phyloP scores from a whole-genome alignment of 495 filamentous ascomycete genomes.

The Barbatosphaeria neglecta region DNA sequence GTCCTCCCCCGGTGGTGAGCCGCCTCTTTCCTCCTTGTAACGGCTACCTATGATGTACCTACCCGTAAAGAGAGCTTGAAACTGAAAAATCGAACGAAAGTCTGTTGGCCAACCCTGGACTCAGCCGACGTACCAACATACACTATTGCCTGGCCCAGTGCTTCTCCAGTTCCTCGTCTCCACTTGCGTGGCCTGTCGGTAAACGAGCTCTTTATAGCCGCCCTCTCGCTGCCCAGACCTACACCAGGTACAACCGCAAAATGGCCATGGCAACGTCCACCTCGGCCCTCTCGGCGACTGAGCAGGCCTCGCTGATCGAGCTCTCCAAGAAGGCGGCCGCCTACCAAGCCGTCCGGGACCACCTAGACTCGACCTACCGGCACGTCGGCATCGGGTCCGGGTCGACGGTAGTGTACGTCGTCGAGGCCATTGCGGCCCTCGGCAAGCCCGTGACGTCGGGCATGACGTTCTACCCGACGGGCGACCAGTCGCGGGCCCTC shows the following conservation, averaged over 20 bases:
- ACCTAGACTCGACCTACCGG: slow-evolving; percentile 60
- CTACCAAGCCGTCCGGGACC: slow-evolving; percentile 67
- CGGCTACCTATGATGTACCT: too few species aligned
- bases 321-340: slow-evolving; percentile 76
- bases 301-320: slow-evolving; percentile 45
- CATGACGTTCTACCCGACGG: slow-evolving; percentile 82
- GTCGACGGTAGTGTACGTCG: slow-evolving; percentile 88
- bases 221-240: background rate
- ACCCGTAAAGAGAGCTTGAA: background rate
- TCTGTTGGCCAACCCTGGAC: too few species aligned
- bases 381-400: slow-evolving; percentile 90
- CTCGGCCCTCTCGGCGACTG: slow-evolving; percentile 7
- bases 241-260: background rate
- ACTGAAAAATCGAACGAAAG: too few species aligned
- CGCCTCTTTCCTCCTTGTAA: too few species aligned
- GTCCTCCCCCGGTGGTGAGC: background rate
- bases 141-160: too few species aligned
- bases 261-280: slow-evolving; percentile 7
- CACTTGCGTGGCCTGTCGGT: too few species aligned
- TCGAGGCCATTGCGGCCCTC: slow-evolving; percentile 77
- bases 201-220: background rate
- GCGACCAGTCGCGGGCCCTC: slow-evolving; percentile 75
- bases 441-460: slow-evolving; percentile 43
- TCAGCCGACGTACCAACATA: too few species aligned
- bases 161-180: too few species aligned